A percentile compares a stretch with the other conserved stretches of the same genome.
Conservation (phyloP, 1,284 basidiomycete genomes). For the Amylostereum areolatum region DNA sequence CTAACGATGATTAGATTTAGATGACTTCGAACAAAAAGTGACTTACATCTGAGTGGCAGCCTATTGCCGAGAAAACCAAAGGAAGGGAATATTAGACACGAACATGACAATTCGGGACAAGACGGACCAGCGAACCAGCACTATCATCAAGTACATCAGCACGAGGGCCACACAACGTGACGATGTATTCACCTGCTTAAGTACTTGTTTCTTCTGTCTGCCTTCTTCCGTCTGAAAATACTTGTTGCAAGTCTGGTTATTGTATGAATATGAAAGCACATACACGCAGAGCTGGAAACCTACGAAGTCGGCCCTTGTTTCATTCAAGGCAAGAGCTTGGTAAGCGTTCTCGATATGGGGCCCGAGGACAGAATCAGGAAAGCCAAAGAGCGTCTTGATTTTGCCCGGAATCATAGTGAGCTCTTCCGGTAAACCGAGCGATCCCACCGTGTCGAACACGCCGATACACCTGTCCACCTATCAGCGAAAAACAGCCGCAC, state of each 20-base stretch:
- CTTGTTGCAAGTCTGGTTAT: constrained; percentile 48
- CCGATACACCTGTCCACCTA: constrained; percentile 49
- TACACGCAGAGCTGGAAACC: constrained; percentile 16
- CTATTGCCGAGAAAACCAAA: constrained; percentile 21
- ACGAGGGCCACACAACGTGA: neutral
- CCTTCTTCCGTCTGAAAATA: constrained; percentile 55
- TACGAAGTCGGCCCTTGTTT: constrained; percentile 61
- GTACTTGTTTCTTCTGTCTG: constrained; percentile 44
- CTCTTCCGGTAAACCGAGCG: constrained; percentile 62
- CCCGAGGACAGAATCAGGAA: constrained; percentile 51
- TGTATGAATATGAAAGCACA: neutral
- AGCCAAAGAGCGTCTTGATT: constrained; percentile 51
- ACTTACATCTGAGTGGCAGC: constrained; percentile 57
- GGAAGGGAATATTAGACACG: neutral
- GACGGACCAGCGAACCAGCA: constrained; percentile 62
- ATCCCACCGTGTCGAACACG: constrained; percentile 70
- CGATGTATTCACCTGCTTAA: constrained; percentile 45
- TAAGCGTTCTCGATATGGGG: constrained; percentile 59
- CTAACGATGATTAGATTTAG: constrained; percentile 26
- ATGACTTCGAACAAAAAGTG: neutral
- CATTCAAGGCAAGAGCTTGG: constrained; percentile 63
- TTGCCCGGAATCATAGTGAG: constrained; percentile 35
- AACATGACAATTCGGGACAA: neutral
- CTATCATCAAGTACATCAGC: constrained; percentile 24
- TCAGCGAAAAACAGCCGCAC: constrained; percentile 3